phyloP scores from a whole-genome alignment of 148 eudicot genomes.

The Pharnaceum exiguum region DNA sequence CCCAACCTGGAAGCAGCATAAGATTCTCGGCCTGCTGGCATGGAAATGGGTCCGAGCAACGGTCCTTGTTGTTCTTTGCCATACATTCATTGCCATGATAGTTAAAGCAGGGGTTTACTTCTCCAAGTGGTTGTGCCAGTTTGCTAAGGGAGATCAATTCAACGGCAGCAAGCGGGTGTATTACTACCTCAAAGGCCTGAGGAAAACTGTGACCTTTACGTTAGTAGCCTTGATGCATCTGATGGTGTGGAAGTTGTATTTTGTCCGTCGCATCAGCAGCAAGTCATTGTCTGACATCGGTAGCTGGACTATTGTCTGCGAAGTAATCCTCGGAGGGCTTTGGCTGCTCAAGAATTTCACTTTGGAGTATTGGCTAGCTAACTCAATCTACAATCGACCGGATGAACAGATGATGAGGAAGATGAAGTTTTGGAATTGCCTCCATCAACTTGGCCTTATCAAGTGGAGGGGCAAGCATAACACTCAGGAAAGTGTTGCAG shows the following conservation, averaged over 20 bases:
- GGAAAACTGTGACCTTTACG: not conserved
- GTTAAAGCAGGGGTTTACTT: not conserved
- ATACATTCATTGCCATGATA: not conserved
- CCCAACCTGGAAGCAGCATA: constrained; percentile 1
- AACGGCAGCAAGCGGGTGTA: not conserved
- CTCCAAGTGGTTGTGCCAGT: not conserved
- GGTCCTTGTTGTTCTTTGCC: not conserved
- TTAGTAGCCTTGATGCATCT: not conserved
- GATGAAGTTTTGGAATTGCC: not conserved
- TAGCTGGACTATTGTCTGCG: not conserved
- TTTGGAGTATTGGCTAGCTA: not conserved
- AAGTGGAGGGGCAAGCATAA: not conserved
- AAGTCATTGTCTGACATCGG: not conserved
- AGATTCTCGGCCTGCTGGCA: not conserved
- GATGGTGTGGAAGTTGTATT: not conserved
- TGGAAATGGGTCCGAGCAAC: not conserved
- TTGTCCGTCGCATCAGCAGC: not conserved
- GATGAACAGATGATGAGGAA: not conserved
- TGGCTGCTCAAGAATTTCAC: not conserved
- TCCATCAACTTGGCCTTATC: not conserved
- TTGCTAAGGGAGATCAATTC: not conserved
- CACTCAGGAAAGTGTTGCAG: too few relatives aligned
- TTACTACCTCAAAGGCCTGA: not conserved
- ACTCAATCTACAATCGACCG: not conserved
- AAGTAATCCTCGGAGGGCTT: not conserved